phyloP scores from a whole-genome alignment of 805 yeast genomes.

The Saturnispora bothae region DNA sequence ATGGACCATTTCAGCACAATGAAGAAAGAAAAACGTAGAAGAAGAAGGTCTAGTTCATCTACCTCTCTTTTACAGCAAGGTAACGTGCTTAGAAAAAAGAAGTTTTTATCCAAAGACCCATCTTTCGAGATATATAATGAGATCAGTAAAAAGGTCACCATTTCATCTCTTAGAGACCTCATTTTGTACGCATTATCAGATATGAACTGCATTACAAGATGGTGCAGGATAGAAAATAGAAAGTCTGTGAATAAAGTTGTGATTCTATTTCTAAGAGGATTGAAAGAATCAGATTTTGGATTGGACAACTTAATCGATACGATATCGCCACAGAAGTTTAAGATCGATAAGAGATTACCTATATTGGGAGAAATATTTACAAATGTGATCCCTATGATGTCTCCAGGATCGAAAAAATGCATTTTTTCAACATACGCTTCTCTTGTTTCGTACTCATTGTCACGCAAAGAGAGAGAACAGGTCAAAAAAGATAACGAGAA shows the following conservation, averaged over 20 bases:
- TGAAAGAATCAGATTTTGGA: slow-evolving; percentile 38
- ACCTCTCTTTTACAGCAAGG: slow-evolving; percentile 19
- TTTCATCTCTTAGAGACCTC: slow-evolving; percentile 37
- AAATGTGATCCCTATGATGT: slow-evolving; percentile 36
- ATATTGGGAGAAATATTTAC: slow-evolving; percentile 33
- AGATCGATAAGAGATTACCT: slow-evolving; percentile 16
- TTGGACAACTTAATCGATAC: slow-evolving; percentile 11
- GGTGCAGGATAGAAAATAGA: slow-evolving; percentile 41
- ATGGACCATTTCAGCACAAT: slow-evolving; percentile 1
- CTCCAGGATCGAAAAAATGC: slow-evolving; percentile 59
- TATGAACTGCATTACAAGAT: slow-evolving; percentile 33
- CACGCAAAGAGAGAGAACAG: slow-evolving; percentile 44
- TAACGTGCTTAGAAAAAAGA: slow-evolving; percentile 23
- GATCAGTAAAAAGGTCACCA: slow-evolving; percentile 21
- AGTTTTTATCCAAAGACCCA: slow-evolving; percentile 20
- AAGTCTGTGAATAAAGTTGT: slow-evolving; percentile 43
- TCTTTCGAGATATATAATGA: slow-evolving; percentile 9
- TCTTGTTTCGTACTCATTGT: slow-evolving; percentile 44
- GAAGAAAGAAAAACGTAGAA: slow-evolving; percentile 15
- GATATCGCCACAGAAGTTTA: slow-evolving; percentile 11
- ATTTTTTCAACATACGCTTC: slow-evolving; percentile 43
- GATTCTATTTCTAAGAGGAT: slow-evolving; percentile 55
- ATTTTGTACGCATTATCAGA: slow-evolving; percentile 33
- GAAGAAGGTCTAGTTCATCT: slow-evolving; percentile 32
- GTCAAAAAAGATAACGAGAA: slow-evolving; percentile 26